A percentile compares a stretch with the other conserved stretches of the same genome.
Conservation (phyloP, 2,329 filamentous ascomycete genomes). For the Trichoderma semiorbis region DNA sequence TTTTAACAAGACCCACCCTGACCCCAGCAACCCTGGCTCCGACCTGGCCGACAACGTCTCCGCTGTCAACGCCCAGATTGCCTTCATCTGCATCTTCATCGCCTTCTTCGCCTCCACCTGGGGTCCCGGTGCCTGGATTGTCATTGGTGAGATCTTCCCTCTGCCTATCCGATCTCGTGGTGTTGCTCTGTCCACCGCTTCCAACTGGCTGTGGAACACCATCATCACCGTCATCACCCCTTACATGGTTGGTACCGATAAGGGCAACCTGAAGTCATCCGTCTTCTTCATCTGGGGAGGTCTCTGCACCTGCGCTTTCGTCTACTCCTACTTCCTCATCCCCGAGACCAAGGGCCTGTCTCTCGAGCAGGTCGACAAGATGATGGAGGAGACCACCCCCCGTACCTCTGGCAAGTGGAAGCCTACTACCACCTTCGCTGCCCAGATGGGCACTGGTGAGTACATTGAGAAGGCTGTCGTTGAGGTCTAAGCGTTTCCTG, state of each 20-base stretch:
- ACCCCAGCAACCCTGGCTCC: constrained; percentile 40
- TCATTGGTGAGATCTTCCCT: constrained; percentile 89
- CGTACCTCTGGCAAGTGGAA: constrained; percentile 74
- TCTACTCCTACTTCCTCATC: constrained; percentile 71
- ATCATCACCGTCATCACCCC: constrained; percentile 67
- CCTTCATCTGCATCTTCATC: constrained; percentile 90
- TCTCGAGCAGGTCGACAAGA: constrained; percentile 77
- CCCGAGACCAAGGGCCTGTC: constrained; percentile 74
- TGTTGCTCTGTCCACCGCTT: constrained; percentile 80
- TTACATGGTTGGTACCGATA: constrained; percentile 61
- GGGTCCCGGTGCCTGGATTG: constrained; percentile 77
- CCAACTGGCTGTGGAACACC: constrained; percentile 91
- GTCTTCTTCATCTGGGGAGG: constrained; percentile 76
- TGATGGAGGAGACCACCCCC: constrained; percentile 83
- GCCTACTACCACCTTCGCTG: constrained; percentile 66
- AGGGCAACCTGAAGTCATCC: constrained; percentile 63
- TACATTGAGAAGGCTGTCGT: constrained; percentile 31
- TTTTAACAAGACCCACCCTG: constrained; percentile 46
- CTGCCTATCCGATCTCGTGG: constrained; percentile 84
- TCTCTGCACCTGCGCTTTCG: constrained; percentile 56
- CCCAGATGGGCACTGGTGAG: constrained; percentile 33
- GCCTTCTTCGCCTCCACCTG: constrained; percentile 89
- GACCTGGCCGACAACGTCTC: constrained; percentile 50
- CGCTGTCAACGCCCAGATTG: constrained; percentile 68
- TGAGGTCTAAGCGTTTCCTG: constrained; percentile 27